Evolutionary conservation across 192 early-diverging fungal genomes (phyloP), one percentile per base, ranked within the genome.

Genomic region (Mortierella antarctica): DNA sequence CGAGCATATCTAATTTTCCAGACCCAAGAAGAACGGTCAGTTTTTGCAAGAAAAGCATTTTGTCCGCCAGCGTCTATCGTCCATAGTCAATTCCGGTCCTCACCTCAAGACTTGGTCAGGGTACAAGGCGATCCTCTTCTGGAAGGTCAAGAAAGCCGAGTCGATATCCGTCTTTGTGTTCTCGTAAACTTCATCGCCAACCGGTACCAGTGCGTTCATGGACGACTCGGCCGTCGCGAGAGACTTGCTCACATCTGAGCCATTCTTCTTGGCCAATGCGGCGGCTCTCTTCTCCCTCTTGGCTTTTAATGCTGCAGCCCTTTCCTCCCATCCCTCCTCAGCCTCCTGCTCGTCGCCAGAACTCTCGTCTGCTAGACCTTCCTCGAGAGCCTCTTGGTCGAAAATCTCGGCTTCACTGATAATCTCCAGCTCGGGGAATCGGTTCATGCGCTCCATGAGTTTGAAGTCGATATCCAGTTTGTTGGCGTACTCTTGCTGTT

Each of bases 121-220:
- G 55, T 90, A 87, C n/a, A 86, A 57, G 31, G 88, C 85, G 11
- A 97, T 86, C 42, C 91, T 90, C 70, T 91, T 91, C 80, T 99
- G 96, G 84, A 98, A 99, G 71, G 90, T 83, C 67, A 99, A 73
- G 83, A 99, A 99, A 0, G 92, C 92, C 23, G 89, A 84, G 79
- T 99, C 97, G 4, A 99, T 97, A 45, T 92, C 93, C 1, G 93
- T 91, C 55, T 90, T 84, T 10, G 94, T 92, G 71, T 96, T 94
- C 73, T 93, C 93, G 47, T 84, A 87, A 40, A 84, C 73, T 59
- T 91, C 91, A 62, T 87, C 87, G 31, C 88, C 87, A 58, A 83
- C 89, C 7, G 87, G 84, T 18, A 88, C 82, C 17, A 88, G 67
- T 0, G 86, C 87, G 17, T 76, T 76, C 58, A 76, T 80, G 0